These are phyloP conservation scores for Xerocomus nothofagi DNA, from an alignment of 1,284 basidiomycete species.

Conservation along the genomic window DNA sequence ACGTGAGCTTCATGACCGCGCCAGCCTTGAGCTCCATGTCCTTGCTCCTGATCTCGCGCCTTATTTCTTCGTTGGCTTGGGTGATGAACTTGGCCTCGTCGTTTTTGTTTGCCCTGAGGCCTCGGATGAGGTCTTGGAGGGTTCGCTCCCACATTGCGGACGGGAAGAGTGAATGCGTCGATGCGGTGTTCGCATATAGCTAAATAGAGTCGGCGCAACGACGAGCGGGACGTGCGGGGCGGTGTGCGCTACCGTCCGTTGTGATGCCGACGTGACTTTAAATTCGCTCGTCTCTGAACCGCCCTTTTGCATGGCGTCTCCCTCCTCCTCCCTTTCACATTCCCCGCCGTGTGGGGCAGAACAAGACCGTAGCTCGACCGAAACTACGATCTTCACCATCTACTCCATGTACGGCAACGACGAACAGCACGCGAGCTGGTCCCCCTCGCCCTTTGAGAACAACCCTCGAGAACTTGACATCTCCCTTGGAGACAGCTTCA, in stretches of 20 bases:
- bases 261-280: too few species aligned
- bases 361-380: constrained; percentile 45
- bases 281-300: too few species aligned
- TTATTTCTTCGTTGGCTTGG: constrained; percentile 84
- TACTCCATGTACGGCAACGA: constrained; percentile 77
- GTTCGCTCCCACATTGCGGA: constrained; percentile 89
- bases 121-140: constrained; percentile 88
- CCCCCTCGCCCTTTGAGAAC: constrained; percentile 37
- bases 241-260: too few species aligned
- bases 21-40: constrained; percentile 98
- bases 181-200: too few species aligned
- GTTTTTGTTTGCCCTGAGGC: constrained; percentile 82
- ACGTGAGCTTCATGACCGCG: constrained; percentile 94
- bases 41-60: constrained; percentile 86
- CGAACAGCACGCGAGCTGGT: constrained; percentile 42
- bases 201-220: too few species aligned
- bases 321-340: constrained; percentile 41
- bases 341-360: constrained; percentile 24
- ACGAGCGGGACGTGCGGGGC: too few species aligned
- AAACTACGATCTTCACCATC: constrained; percentile 73
- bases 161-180: neutral
- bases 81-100: constrained; percentile 82
- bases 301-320: constrained; percentile 25
- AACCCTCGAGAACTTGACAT: constrained; percentile 34
- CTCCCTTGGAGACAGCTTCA: constrained; percentile 35